A percentile compares a stretch with the other conserved stretches of the same genome.
phyloP scores from a whole-genome alignment of 75 land plant species.

The Pinus tabuliformis region DNA sequence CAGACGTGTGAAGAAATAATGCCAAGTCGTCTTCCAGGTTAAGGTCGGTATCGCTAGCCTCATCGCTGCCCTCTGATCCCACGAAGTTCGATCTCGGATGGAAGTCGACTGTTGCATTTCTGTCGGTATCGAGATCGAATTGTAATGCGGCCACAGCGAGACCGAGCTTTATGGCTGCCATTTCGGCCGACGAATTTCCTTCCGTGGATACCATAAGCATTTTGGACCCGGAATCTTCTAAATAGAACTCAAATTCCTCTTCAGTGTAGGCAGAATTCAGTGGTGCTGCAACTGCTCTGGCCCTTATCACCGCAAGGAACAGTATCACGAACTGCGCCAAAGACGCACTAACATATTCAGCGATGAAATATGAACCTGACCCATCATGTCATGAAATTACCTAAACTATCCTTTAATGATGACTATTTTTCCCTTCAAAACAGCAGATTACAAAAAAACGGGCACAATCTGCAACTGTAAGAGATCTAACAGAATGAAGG shows the following conservation, averaged over 20 bases:
- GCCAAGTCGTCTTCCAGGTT: constrained; percentile 6
- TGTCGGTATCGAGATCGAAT: background rate
- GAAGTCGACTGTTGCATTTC: no score
- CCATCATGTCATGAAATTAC: no score
- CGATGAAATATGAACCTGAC: no score
- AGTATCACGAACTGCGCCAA: constrained; percentile 65
- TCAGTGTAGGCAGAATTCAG: no score
- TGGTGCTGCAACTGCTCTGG: constrained; percentile 30
- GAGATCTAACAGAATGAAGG: no score
- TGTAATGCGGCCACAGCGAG: constrained; percentile 40
- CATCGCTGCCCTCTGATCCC: background rate
- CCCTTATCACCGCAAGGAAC: constrained; percentile 80
- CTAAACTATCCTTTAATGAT: no score
- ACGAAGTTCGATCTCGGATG: constrained; percentile 3
- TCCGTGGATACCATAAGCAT: constrained; percentile 60
- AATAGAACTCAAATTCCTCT: no score
- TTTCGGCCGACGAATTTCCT: constrained; percentile 67
- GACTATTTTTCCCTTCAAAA: no score
- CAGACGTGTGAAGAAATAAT: constrained; percentile 93
- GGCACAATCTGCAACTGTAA: no score
- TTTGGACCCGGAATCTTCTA: constrained; percentile 21
- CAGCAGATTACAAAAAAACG: no score
- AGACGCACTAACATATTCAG: background rate
- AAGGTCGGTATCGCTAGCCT: background rate
- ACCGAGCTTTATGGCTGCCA: constrained; percentile 68